These are phyloP conservation scores for Metschnikowia continentalis DNA, from an alignment of 805 yeast genomes.

Conservation along the genomic window DNA sequence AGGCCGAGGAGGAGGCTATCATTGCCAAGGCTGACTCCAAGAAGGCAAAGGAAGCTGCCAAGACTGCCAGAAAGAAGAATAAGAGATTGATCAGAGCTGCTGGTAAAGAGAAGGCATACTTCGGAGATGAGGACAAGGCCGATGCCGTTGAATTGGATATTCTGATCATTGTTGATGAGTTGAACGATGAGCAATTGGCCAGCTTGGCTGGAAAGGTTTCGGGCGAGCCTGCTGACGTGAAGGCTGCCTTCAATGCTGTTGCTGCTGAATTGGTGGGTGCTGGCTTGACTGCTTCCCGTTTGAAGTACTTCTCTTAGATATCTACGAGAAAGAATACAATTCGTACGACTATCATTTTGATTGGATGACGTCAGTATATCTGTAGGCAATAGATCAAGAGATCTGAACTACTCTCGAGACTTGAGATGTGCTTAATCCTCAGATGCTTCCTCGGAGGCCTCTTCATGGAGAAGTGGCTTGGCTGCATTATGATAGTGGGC, in stretches of 20 bases:
- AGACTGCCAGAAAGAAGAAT: slow-evolving; percentile 97
- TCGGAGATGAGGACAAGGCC: slow-evolving; percentile 71
- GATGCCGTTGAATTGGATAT: slow-evolving; percentile 72
- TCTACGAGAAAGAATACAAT: background rate
- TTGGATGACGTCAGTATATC: no score
- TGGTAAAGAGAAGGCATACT: slow-evolving; percentile 80
- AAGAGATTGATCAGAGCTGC: slow-evolving; percentile 81
- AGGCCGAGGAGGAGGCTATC: slow-evolving; percentile 61
- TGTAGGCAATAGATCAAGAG: no score
- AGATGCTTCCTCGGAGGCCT: background rate
- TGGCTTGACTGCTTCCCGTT: slow-evolving; percentile 49
- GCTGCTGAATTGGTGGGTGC: slow-evolving; percentile 51
- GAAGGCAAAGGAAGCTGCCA: slow-evolving; percentile 91
- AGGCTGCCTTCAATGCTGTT: slow-evolving; percentile 53
- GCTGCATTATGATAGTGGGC: slow-evolving; percentile 68
- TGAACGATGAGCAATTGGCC: slow-evolving; percentile 75
- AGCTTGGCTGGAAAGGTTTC: slow-evolving; percentile 67
- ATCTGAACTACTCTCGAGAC: no score
- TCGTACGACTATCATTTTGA: no score
- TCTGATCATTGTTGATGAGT: slow-evolving; percentile 69
- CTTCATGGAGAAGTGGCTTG: slow-evolving; percentile 39
- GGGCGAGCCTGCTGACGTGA: slow-evolving; percentile 53
- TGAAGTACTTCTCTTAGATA: slow-evolving; percentile 46
- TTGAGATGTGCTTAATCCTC: no score
- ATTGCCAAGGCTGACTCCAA: slow-evolving; percentile 56